phyloP scores from a whole-genome alignment of 1,284 basidiomycete genomes.

The Boletus albobrunnescens region DNA sequence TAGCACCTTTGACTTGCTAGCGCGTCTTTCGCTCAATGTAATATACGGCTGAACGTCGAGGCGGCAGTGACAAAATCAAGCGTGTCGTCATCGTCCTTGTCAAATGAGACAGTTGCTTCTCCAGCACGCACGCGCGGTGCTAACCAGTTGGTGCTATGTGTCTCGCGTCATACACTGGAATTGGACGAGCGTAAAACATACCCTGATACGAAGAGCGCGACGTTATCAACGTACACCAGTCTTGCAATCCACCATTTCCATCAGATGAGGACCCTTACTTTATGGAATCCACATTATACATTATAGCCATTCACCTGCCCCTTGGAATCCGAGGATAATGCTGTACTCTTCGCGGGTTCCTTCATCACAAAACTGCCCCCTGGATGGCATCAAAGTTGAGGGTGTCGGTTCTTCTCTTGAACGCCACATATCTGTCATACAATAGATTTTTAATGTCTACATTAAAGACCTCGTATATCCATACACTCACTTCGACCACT shows the following conservation, averaged over 20 bases:
- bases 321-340: slow-evolving; percentile 12
- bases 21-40: slow-evolving; percentile 86
- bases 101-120: slow-evolving; percentile 82
- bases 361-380: slow-evolving; percentile 53
- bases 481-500: not conserved
- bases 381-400: slow-evolving; percentile 76
- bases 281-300: slow-evolving; percentile 25
- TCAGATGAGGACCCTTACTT: slow-evolving; percentile 15
- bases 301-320: slow-evolving; percentile 25
- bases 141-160: slow-evolving; percentile 70
- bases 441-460: slow-evolving; percentile 86
- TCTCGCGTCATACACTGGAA: slow-evolving; percentile 5
- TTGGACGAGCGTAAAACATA: slow-evolving; percentile 35
- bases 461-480: slow-evolving; percentile 69
- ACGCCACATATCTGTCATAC: slow-evolving; percentile 99
- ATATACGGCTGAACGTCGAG: slow-evolving; percentile 88
- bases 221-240: slow-evolving; percentile 78
- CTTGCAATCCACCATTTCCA: slow-evolving; percentile 54
- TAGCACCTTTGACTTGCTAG: slow-evolving; percentile 88
- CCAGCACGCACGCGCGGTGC: slow-evolving; percentile 70
- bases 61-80: slow-evolving; percentile 95
- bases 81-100: slow-evolving; percentile 97
- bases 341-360: slow-evolving; percentile 10
- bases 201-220: slow-evolving; percentile 82
- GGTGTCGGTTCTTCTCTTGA: slow-evolving; percentile 80